Base-by-base conservation (phyloP, 192 early-diverging fungal species). In the Coemansia sp. region DNA sequence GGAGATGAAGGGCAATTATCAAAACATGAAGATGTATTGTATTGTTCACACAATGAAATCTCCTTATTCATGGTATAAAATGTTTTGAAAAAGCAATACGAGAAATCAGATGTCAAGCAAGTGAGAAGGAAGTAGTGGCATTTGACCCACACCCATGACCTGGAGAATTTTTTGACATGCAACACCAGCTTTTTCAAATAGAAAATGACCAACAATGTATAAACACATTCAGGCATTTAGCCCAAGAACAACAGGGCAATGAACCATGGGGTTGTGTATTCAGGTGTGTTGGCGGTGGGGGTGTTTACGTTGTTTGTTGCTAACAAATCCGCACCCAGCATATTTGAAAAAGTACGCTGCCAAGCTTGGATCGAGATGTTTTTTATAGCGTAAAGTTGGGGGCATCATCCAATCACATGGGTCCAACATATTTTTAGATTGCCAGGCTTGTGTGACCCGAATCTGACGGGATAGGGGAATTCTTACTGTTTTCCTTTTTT, bases 361-460 rank as follows among this genome's bases (percentile, higher is more conserved):
- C 43, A 12, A 15, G 48, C 48, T 49, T 49, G 16, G 48, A 19
- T n/a, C 18, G 51, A 15, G 21, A 3, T 9, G 51, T 22, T 9
- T 8, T 54, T 15, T 54, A 26, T 54, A 8, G 51, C 32, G 32
- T 32, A 32, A 32, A 26, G 51, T 21, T 54, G 6, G 51, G 51
- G 51, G 22, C 8, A 54, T 39, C 57, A 57, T 40, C 68, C 68
- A 69, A 69, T 69, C 68, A 69, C 61, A 62, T 69, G 68, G 45
- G 26, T 18, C 6, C 21, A 32, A 18, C 41, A 15, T 69, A 69
- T 69, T 63, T 69, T 69, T 69, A 69, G 67, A 68, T 19, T n/a
- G 40, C 13, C 40, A 22, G 21, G 26, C 51, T 26, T 11, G 22
- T 26, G 26, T 54, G 26, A 12, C 51, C 21, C 10, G 10, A 54